Percentiles rank a stretch among this genome's conserved stretches.
Conservation (phyloP, 495 filamentous ascomycete species). For the Penicillium angulare region DNA sequence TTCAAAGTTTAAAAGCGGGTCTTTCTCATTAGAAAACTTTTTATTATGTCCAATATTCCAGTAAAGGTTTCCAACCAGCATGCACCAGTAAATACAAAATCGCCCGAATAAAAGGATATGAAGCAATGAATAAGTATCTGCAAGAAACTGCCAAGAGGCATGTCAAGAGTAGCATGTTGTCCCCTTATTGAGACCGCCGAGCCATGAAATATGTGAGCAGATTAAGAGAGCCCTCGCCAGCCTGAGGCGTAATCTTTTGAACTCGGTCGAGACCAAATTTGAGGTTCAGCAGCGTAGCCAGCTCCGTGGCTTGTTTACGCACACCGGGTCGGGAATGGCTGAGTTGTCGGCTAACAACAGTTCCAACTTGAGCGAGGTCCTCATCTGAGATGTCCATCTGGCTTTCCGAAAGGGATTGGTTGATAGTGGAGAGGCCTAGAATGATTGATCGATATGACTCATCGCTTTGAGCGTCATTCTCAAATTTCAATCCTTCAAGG, state of each 20-base stretch:
- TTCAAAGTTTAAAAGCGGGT: no score
- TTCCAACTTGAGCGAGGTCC: slow-evolving; percentile 42
- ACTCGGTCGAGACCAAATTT: slow-evolving; percentile 59
- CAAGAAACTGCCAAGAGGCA: background rate
- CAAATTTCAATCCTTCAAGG: slow-evolving; percentile 30
- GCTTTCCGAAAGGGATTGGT: slow-evolving; percentile 15
- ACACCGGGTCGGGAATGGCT: slow-evolving; percentile 74
- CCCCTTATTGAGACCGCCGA: slow-evolving; percentile 31
- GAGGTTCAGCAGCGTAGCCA: slow-evolving; percentile 73
- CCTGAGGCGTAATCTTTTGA: slow-evolving; percentile 60
- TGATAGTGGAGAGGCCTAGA: slow-evolving; percentile 49
- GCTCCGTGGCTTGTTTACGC: slow-evolving; percentile 70
- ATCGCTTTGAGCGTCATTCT: slow-evolving; percentile 28
- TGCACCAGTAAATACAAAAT: background rate
- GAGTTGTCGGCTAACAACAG: slow-evolving; percentile 59
- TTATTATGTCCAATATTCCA: background rate
- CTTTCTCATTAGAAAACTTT: no score
- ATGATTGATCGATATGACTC: slow-evolving; percentile 34
- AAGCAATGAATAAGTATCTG: background rate
- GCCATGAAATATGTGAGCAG: slow-evolving; percentile 83
- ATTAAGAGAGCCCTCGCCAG: slow-evolving; percentile 67
- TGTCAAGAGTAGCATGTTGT: background rate
- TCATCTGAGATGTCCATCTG: slow-evolving; percentile 28
- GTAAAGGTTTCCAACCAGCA: background rate
- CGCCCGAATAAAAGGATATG: background rate